Evolutionary conservation across 768 basidiomycete genomes (phyloP), one percentile per base, ranked within the genome.

Genomic region (Leccinellum luteum): DNA sequence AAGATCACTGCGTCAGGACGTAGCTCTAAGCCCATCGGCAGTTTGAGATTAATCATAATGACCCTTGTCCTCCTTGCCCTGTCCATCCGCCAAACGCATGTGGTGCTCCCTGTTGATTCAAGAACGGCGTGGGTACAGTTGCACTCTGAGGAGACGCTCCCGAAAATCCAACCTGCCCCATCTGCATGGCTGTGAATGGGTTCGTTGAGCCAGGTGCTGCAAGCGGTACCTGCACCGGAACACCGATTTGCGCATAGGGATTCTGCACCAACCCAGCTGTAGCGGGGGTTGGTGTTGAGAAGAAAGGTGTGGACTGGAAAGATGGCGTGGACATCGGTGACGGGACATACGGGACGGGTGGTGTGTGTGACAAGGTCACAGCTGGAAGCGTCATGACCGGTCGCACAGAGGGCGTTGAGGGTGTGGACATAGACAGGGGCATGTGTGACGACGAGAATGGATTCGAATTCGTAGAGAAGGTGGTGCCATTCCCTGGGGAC

Each of bases 111-210:
- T 71, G 73, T 25, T 64, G 67, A 57, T 52, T 58, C 32, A 55
- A 27, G 27, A 59, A 59, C 28, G 64, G 35, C 17, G 60, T 55
- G 25, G 59, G 50, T 41, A 56, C 61, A 51, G 65, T 64, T 12
- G 50, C 68, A 13, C 61, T 57, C 41, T 76, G 76, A 13, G 76
- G 70, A 6, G 71, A 68, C 58, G 60, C 65, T 25, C 60, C 55
- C 48, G 64, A 51, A 27, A 66, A 67, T 13, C 60, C 66, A 1
- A 25, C 14, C 27, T 60, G 67, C 6, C 54, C 57, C 48, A 53
- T 53, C 14, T 61, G 63, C 52, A 62, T 53, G 41, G 51, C 52
- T 8, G 67, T 49, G 41, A 67, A 69, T 6, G 66, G 63, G 35
- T 64, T 68, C 38, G 27, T 54, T 17, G 44, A 3, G n/a, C 43